Evolutionary conservation across 192 early-diverging fungal genomes (phyloP).

Genomic region (Linnemannia hyalina): DNA sequence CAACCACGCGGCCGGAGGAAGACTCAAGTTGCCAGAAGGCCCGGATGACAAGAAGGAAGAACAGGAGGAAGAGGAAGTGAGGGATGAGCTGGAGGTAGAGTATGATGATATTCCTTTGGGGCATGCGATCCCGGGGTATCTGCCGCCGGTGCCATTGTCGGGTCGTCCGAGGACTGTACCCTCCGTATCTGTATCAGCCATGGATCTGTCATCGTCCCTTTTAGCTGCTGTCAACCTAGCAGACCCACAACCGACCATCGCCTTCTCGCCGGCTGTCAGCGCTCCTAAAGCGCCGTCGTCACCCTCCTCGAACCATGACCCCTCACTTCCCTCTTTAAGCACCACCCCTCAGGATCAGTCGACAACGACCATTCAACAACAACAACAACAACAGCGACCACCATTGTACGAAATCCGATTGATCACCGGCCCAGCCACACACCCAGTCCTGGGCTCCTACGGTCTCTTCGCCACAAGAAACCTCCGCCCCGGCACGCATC

Average conservation of each 20-base stretch:
- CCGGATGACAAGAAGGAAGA: neutral
- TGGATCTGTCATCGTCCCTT: constrained; percentile 1
- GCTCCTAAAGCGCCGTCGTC: neutral
- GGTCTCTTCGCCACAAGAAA: constrained; percentile 37
- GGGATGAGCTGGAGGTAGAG: constrained; percentile 17
- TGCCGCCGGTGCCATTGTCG: neutral
- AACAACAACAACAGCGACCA: neutral
- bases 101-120: constrained; percentile 49
- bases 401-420: constrained; percentile 30
- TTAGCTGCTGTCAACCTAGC: neutral
- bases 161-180: neutral
- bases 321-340: neutral
- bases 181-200: neutral
- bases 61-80: neutral
- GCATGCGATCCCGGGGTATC: constrained; percentile 32
- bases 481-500: constrained; percentile 35
- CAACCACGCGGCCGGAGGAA: too few species aligned
- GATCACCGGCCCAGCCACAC: constrained; percentile 25
- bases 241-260: neutral
- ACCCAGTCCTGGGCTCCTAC: constrained; percentile 50
- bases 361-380: neutral
- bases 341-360: neutral
- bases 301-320: neutral
- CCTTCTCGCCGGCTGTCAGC: neutral
- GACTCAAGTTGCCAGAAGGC: neutral